A percentile compares a stretch with the other conserved stretches of the same genome.
phyloP scores from a whole-genome alignment of 805 yeast genomes.

The Torulaspora gathmanii region DNA sequence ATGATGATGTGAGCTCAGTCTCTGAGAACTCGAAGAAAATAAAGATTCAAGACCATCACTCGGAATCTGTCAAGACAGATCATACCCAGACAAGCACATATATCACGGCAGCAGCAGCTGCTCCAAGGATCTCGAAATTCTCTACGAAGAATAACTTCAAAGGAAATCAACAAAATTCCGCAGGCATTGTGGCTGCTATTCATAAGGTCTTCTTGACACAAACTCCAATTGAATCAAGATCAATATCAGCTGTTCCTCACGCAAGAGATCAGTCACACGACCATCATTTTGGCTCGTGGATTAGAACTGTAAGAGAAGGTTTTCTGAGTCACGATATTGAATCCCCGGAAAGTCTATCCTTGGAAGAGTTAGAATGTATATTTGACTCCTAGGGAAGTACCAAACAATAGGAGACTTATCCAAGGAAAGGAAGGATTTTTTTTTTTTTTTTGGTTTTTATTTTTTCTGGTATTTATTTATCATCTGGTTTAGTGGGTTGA shows the following conservation, averaged over 20 bases:
- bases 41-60: conserved; percentile 1
- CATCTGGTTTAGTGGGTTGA: conserved; percentile 5
- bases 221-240: conserved; percentile 25
- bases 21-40: conserved; percentile 3
- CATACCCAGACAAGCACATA: conserved; percentile 19
- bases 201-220: conserved; percentile 38
- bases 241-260: neutral
- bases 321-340: conserved; percentile 73
- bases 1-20: neutral
- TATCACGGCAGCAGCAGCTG: conserved; percentile 76
- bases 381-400: conserved; percentile 31
- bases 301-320: conserved; percentile 68
- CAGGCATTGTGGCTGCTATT: conserved; percentile 70
- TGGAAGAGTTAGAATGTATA: conserved; percentile 60
- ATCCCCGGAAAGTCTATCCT: conserved; percentile 70
- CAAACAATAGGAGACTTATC: neutral
- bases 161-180: conserved; percentile 49
- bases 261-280: neutral
- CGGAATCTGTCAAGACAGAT: conserved; percentile 1
- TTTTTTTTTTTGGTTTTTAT: conserved; percentile 7
- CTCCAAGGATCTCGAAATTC: conserved; percentile 69
- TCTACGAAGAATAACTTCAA: conserved; percentile 26
- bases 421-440: neutral
- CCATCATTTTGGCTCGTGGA: conserved; percentile 42
- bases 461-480: conserved; percentile 6